A percentile compares a stretch with the other conserved stretches of the same genome.
Evolutionary conservation across 106 monocot species (phyloP).

Genomic region (Dioscorea dumetorum): DNA sequence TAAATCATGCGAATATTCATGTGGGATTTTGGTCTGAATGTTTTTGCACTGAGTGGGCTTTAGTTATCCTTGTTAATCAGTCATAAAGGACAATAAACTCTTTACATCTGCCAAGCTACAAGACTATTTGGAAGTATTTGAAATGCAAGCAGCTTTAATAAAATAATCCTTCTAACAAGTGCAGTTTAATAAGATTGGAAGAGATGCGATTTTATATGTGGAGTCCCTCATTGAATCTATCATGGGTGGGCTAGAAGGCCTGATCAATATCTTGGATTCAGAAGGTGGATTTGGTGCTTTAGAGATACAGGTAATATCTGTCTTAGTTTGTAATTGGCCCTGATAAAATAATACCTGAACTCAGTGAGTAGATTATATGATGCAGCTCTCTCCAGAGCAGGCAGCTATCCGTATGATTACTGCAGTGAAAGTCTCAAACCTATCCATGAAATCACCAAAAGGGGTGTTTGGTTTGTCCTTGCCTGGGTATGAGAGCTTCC

Average conservation of each 20-base stretch:
- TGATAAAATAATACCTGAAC: no score
- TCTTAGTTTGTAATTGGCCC: no score
- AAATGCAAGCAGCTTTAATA: no score
- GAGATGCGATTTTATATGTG: slow-evolving; percentile 89
- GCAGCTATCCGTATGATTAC: slow-evolving; percentile 54
- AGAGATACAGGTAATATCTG: slow-evolving; percentile 67
- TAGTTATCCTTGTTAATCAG: no score
- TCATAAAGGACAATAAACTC: no score
- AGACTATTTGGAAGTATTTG: no score
- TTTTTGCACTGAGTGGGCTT: no score
- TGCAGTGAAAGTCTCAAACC: slow-evolving; percentile 41
- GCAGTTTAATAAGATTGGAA: slow-evolving; percentile 79
- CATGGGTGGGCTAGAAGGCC: slow-evolving; percentile 97
- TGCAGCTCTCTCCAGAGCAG: slow-evolving; percentile 92
- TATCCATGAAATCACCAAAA: slow-evolving; percentile 56
- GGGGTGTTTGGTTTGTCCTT: slow-evolving; percentile 26
- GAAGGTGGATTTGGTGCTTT: slow-evolving; percentile 97
- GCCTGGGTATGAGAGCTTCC: slow-evolving; percentile 90
- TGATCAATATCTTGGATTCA: slow-evolving; percentile 94
- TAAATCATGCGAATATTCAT: no score
- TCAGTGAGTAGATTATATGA: slow-evolving; percentile 12
- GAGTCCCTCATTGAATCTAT: slow-evolving; percentile 97
- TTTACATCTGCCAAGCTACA: no score
- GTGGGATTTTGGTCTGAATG: no score
- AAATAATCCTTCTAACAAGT: neutral